Base-by-base conservation (phyloP, 139 green algal species). In the Raphidocelis subcapitata region DNA sequence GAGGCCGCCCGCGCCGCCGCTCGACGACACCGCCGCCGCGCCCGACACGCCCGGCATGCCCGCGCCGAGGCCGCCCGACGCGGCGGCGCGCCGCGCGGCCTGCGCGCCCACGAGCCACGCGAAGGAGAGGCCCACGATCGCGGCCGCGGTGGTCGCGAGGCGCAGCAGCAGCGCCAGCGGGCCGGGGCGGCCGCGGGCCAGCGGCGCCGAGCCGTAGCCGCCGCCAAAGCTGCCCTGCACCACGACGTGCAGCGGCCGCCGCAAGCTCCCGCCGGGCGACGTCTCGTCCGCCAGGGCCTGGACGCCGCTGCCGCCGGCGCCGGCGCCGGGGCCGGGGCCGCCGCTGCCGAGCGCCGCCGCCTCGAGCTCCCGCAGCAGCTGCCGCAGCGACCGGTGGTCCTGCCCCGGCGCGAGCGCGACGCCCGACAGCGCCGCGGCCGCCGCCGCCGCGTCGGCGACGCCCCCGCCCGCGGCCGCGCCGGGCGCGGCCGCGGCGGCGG, bases 341-440 rank as follows among this genome's bases (percentile, higher is more conserved):
- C 59, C 28, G 18, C 46, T 47, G 10, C 41, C 69, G 4, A 51
- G 26, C 36, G 62, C 68, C 65, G 62, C 37, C 26, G 41, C 67
- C 44, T 90, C 84, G 79, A 96, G 72, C 59, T 94, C 84, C 23
- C 67, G 31, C 57, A 96, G 80, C 56, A 95, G 86, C 69, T 83
- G 69, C 31, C 60, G 14, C 60, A 96, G 75, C 15, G 79, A 88
- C 41, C 65, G 67, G 77, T 91, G 85, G 49, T 82, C 83, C 54
- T 81, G 73, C 14, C 67, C 76, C 2, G 75, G 26, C 10, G 55
- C 65, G 15, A 32, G 3, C 36, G 68, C 44, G 20, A 41, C 26
- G 16, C 29, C 24, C 26, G 54, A 36, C n/a, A n/a, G n/a, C n/a
- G n/a, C n/a, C n/a, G n/a, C n/a, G n/a, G n/a, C n/a, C n/a, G n/a